Evolutionary conservation across 2,329 filamentous ascomycete species (phyloP).

Genomic region (Scedosporium boydii): DNA sequence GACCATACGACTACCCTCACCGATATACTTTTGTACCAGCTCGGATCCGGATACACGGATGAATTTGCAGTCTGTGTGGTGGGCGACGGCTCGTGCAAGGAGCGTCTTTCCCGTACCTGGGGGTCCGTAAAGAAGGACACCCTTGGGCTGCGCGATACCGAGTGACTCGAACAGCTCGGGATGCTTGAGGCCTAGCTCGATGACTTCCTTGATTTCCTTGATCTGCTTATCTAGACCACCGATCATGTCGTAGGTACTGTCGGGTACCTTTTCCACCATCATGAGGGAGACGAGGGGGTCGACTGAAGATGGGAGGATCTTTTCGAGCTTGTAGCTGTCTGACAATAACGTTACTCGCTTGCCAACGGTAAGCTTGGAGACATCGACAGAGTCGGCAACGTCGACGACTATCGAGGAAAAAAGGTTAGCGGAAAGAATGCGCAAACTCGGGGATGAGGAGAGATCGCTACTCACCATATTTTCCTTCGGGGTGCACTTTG

Average conservation of each 20-base stretch:
- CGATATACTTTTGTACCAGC: constrained; percentile 98
- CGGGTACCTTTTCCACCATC: constrained; percentile 99
- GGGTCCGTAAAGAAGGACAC: constrained; percentile 90
- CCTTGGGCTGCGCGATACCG: constrained; percentile 96
- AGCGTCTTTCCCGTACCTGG: constrained; percentile 97
- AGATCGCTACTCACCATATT: constrained; percentile 68
- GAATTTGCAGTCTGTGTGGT: constrained; percentile 99
- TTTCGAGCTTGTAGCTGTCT: constrained; percentile 97
- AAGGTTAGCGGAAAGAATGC: constrained; percentile 10
- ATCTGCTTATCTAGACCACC: constrained; percentile 97
- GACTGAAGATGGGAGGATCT: constrained; percentile 95
- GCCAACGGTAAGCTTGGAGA: constrained; percentile 89
- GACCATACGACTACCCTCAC: constrained; percentile 96
- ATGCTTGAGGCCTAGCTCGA: constrained; percentile 96
- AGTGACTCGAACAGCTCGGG: constrained; percentile 98
- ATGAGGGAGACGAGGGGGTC: constrained; percentile 97
- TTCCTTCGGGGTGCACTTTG: constrained; percentile 97
- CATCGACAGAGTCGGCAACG: constrained; percentile 87
- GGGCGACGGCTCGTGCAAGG: constrained; percentile 86
- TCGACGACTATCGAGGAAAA: constrained; percentile 64
- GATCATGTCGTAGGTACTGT: constrained; percentile 99
- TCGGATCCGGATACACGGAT: constrained; percentile 95
- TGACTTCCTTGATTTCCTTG: constrained; percentile 99
- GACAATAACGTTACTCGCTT: constrained; percentile 96
- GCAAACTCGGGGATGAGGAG: background rate